Conservation (phyloP, 352 stramenopile species). For the Phytophthora pistaciae region DNA sequence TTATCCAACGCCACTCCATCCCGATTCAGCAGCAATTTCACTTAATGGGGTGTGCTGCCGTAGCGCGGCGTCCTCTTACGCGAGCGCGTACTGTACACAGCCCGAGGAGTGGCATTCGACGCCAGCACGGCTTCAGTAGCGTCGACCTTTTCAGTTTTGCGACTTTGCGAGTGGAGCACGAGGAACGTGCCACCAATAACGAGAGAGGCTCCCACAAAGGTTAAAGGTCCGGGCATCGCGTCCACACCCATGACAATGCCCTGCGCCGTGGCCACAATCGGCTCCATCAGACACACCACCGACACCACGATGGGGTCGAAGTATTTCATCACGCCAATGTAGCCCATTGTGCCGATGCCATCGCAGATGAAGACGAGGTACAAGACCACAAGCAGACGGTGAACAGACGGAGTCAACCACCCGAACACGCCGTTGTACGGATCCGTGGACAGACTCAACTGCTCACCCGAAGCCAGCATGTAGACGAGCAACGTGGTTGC, state of each 20-base stretch:
- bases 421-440: conserved; percentile 83
- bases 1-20: conserved; percentile 5
- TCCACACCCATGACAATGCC: conserved; percentile 82
- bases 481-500: conserved; percentile 65
- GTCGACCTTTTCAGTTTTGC: conserved; percentile 86
- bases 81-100: conserved; percentile 70
- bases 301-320: conserved; percentile 93
- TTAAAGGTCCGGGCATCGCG: conserved; percentile 70
- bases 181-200: conserved; percentile 84
- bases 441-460: conserved; percentile 69
- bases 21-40: background rate
- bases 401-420: conserved; percentile 67
- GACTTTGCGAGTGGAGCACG: conserved; percentile 79
- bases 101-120: conserved; percentile 62
- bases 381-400: conserved; percentile 75
- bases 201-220: conserved; percentile 75
- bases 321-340: conserved; percentile 94
- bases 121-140: conserved; percentile 78
- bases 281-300: conserved; percentile 90
- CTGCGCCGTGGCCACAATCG: conserved; percentile 83
- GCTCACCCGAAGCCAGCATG: conserved; percentile 64
- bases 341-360: conserved; percentile 89
- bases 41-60: conserved; percentile 43
- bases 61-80: conserved; percentile 61
- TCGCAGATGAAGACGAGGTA: conserved; percentile 92